These are phyloP conservation scores for Colletotrichum lindemuthianum DNA, from an alignment of 2,329 filamentous ascomycete genomes.

Conservation along the genomic window DNA sequence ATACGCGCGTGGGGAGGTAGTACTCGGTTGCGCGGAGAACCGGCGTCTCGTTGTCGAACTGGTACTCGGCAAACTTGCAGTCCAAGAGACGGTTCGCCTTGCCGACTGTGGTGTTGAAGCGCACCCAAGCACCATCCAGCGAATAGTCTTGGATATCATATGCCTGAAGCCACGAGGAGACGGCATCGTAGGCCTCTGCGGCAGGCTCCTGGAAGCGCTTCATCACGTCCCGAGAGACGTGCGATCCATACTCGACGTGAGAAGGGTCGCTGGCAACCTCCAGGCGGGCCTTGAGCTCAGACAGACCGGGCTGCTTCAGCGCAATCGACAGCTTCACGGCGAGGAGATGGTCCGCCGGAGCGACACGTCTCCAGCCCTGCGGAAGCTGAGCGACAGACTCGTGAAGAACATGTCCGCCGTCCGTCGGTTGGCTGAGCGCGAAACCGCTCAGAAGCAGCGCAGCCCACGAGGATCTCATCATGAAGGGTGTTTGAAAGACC, in stretches of 20 bases:
- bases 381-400: conserved; percentile 12
- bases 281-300: conserved; percentile 28
- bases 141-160: conserved; percentile 48
- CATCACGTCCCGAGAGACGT: conserved; percentile 51
- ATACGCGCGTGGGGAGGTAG: conserved; percentile 52
- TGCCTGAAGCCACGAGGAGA: conserved; percentile 54
- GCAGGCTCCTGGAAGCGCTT: conserved; percentile 48
- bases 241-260: conserved; percentile 23
- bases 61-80: conserved; percentile 53
- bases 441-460: conserved; percentile 1
- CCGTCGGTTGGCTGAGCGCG: conserved; percentile 1
- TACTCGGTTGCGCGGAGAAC: conserved; percentile 58
- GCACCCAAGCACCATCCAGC: conserved; percentile 53
- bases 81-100: conserved; percentile 53
- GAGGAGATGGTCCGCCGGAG: background rate
- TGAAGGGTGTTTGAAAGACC: background rate
- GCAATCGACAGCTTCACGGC: conserved; percentile 27
- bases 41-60: conserved; percentile 48
- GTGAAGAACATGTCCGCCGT: background rate
- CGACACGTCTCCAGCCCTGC: conserved; percentile 2
- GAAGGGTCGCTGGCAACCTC: conserved; percentile 37
- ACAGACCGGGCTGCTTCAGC: conserved; percentile 32
- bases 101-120: conserved; percentile 52
- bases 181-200: conserved; percentile 45
- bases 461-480: conserved; percentile 8